phyloP scores from a whole-genome alignment of 2,329 filamentous ascomycete genomes.

The Dactylellina sp. region DNA sequence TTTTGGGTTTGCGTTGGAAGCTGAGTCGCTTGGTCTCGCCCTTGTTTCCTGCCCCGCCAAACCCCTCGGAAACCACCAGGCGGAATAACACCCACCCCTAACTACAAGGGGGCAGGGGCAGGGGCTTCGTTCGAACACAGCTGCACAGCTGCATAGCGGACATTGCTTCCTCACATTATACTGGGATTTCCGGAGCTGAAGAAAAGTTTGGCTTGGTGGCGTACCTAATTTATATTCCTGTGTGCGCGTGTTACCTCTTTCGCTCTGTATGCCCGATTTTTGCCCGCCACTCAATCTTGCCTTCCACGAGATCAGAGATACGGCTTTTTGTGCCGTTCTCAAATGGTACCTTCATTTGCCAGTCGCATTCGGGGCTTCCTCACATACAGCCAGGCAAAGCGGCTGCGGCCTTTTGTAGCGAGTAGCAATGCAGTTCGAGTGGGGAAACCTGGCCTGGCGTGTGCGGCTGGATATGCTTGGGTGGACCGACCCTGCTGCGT shows the following conservation, averaged over 20 bases:
- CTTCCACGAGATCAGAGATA: too few relatives aligned
- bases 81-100: too few relatives aligned
- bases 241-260: too few relatives aligned
- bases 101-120: slow-evolving; percentile 6
- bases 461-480: slow-evolving; percentile 15
- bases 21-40: slow-evolving; percentile 10
- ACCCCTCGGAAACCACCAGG: neutral
- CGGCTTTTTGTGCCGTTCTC: too few relatives aligned
- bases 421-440: slow-evolving; percentile 9
- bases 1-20: slow-evolving; percentile 16
- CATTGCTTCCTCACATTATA: neutral
- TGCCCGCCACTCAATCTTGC: too few relatives aligned
- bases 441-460: slow-evolving; percentile 13
- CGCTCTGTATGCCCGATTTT: too few relatives aligned
- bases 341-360: slow-evolving; percentile 2
- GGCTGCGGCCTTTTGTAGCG: neutral
- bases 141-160: too few relatives aligned
- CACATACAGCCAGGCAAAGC: neutral
- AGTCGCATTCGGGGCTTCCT: slow-evolving; percentile 24
- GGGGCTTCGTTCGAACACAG: too few relatives aligned
- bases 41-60: neutral
- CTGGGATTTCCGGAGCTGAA: too few relatives aligned
- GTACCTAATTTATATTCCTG: too few relatives aligned
- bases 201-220: too few relatives aligned
- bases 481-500: slow-evolving; percentile 21